Evolutionary conservation across 148 eudicot genomes (phyloP).

Genomic region (Silene latifolia): DNA sequence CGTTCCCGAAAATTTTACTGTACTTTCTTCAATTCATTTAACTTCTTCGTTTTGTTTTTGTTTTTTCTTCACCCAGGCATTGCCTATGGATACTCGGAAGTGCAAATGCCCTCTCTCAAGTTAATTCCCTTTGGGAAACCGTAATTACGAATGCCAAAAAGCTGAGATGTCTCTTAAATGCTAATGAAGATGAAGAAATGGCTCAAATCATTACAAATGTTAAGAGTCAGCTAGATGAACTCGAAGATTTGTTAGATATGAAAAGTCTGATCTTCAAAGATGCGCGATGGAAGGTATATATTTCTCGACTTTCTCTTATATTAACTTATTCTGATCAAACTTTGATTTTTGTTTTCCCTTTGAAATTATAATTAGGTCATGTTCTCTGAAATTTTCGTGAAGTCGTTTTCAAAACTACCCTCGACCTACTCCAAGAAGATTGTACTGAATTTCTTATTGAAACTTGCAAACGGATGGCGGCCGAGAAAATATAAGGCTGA

Average conservation of each 20-base stretch:
- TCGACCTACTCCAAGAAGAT: constrained; percentile 28
- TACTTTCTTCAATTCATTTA: neutral
- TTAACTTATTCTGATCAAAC: neutral
- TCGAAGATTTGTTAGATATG: constrained; percentile 39
- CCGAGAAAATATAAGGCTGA: constrained; percentile 31
- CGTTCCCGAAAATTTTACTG: neutral
- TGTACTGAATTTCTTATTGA: constrained; percentile 28
- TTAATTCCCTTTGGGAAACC: constrained; percentile 35
- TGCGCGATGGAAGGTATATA: constrained; percentile 43
- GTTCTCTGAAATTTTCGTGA: constrained; percentile 37
- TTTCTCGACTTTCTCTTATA: neutral
- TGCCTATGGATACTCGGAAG: constrained; percentile 67
- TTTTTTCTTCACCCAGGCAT: constrained; percentile 30
- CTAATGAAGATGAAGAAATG: constrained; percentile 34
- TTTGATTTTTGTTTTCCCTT: too few species aligned
- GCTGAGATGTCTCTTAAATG: constrained; percentile 39
- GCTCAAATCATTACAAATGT: constrained; percentile 26
- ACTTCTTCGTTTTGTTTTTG: neutral
- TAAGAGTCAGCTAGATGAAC: constrained; percentile 39
- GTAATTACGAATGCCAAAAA: constrained; percentile 43
- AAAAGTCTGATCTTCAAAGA: constrained; percentile 32
- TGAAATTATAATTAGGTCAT: constrained; percentile 22
- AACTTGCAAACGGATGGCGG: constrained; percentile 48
- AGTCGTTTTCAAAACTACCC: constrained; percentile 33
- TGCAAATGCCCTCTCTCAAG: constrained; percentile 28